Conservation (phyloP, 2,329 filamentous ascomycete species). For the Colletotrichum sp. region DNA sequence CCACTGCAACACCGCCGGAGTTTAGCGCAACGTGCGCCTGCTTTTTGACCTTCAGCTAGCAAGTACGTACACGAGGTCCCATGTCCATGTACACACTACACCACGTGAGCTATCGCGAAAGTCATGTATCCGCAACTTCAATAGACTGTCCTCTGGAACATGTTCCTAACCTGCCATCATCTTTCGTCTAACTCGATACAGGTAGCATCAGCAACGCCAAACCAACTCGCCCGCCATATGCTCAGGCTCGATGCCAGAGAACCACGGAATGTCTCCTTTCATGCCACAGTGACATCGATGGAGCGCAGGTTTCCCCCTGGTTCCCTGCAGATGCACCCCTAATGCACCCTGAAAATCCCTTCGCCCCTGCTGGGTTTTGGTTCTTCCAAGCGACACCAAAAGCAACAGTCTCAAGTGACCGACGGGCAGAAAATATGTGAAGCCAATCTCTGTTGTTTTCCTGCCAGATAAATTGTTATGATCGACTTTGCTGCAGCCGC, state of each 20-base stretch:
- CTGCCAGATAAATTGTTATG: not conserved
- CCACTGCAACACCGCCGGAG: not conserved
- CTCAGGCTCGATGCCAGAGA: not conserved
- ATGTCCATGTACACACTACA: not conserved
- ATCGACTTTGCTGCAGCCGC: not conserved
- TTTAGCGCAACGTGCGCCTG: not conserved
- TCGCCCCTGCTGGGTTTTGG: not conserved
- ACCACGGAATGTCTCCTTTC: not conserved
- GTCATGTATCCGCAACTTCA: not conserved
- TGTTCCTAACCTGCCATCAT: not conserved
- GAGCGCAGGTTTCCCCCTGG: not conserved
- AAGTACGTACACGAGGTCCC: not conserved
- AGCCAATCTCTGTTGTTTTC: not conserved
- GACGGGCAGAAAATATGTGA: not conserved
- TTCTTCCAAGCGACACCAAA: not conserved
- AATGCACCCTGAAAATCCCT: not conserved
- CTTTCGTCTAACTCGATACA: not conserved
- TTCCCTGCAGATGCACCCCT: not conserved
- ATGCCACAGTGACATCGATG: not conserved
- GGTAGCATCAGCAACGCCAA: not conserved
- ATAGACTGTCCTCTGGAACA: not conserved
- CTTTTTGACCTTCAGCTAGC: not conserved
- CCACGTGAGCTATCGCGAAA: not conserved
- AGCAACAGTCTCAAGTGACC: not conserved
- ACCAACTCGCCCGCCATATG: not conserved